Conservation (phyloP, 352 stramenopile species). For the Halophytophthora polymorphica region DNA sequence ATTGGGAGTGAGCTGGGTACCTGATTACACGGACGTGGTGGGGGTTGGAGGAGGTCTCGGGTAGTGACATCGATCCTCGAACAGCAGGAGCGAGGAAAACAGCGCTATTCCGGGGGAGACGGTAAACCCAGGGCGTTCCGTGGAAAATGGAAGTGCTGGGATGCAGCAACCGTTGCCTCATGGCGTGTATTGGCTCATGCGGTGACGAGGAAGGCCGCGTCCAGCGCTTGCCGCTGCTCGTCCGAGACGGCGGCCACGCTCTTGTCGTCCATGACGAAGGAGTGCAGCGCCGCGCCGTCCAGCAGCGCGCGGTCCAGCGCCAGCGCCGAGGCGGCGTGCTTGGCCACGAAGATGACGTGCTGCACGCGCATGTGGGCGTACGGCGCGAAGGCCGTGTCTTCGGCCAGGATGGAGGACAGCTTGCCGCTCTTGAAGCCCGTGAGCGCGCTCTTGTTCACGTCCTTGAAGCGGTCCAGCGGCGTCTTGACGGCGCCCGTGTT, state of each 20-base stretch:
- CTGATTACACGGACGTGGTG: too few relatives aligned
- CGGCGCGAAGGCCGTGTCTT: constrained; percentile 66
- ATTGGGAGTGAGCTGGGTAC: too few relatives aligned
- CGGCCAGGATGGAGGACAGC: constrained; percentile 51
- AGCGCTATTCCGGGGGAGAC: too few relatives aligned
- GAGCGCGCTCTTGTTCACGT: constrained; percentile 56
- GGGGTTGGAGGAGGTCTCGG: too few relatives aligned
- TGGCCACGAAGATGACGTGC: constrained; percentile 63
- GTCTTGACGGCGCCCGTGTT: constrained; percentile 70
- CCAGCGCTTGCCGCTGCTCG: constrained; percentile 33
- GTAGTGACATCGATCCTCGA: too few relatives aligned
- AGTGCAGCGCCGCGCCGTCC: constrained; percentile 38
- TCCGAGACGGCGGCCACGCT: constrained; percentile 21
- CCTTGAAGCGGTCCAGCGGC: constrained; percentile 63
- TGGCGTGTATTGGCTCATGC: too few relatives aligned
- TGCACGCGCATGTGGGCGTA: constrained; percentile 51
- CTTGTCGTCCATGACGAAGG: constrained; percentile 51
- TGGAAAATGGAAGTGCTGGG: too few relatives aligned
- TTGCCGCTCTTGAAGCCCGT: constrained; percentile 62
- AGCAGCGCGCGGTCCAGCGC: constrained; percentile 50
- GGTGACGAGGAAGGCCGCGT: constrained; percentile 24
- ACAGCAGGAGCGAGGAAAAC: too few relatives aligned
- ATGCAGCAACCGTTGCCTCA: too few relatives aligned
- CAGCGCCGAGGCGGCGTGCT: constrained; percentile 33
- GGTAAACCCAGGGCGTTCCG: too few relatives aligned